Conservation (phyloP, 208 protist species). For the Acanthamoeba divionensis region DNA sequence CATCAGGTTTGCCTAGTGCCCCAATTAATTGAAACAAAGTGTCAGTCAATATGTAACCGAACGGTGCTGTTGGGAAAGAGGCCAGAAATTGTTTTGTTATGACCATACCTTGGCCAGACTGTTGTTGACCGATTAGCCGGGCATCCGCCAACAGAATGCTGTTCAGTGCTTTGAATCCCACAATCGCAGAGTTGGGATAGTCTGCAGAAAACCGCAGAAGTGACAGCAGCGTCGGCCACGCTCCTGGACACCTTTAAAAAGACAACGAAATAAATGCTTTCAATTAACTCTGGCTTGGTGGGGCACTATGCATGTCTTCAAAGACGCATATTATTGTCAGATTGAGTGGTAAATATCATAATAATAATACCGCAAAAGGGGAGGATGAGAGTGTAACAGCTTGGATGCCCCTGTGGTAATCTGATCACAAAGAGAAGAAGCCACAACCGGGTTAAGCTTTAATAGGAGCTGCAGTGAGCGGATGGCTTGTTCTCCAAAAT, state of each 20-base stretch:
- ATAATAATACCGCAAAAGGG: background rate
- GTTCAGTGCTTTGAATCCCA: background rate
- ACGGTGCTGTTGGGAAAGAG: too few relatives aligned
- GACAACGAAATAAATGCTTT: background rate
- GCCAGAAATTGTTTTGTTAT: too few relatives aligned
- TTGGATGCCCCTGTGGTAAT: background rate
- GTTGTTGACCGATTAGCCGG: too few relatives aligned
- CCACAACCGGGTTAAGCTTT: background rate
- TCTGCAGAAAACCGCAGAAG: background rate
- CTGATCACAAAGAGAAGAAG: background rate
- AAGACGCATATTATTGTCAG: too few relatives aligned
- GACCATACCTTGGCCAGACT: too few relatives aligned
- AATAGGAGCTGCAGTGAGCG: constrained; percentile 4
- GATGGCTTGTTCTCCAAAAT: constrained; percentile 26
- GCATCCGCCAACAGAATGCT: background rate
- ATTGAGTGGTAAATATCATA: background rate
- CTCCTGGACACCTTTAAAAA: background rate
- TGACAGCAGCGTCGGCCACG: background rate
- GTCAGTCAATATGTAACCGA: background rate
- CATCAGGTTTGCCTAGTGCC: background rate
- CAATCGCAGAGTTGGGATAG: background rate
- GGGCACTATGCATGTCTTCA: background rate
- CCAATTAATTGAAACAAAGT: background rate
- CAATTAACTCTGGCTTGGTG: background rate
- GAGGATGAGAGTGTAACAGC: background rate